Evolutionary conservation across 805 yeast genomes (phyloP).

Genomic region (Hyphopichia homilentoma): DNA sequence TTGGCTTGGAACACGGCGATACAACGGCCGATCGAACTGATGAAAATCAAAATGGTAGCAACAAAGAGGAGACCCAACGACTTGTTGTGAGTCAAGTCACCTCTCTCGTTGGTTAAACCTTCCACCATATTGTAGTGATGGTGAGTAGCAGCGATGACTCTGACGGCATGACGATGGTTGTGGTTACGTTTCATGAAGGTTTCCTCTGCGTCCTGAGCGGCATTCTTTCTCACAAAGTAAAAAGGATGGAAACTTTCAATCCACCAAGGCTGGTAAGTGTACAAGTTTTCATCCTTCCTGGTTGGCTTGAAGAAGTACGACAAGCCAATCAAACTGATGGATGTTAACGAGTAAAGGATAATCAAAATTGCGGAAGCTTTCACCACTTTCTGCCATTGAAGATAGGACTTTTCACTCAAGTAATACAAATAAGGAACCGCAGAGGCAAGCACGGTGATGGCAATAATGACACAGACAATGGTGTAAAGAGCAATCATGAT

Average conservation of each 20-base stretch:
- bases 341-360: conserved; percentile 11
- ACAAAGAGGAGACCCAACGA: conserved; percentile 42
- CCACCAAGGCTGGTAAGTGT: conserved; percentile 24
- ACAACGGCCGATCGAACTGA: conserved; percentile 47
- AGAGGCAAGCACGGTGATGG: conserved; percentile 12
- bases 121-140: conserved; percentile 23
- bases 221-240: conserved; percentile 16
- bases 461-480: conserved; percentile 12
- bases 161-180: conserved; percentile 18
- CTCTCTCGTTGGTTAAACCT: conserved; percentile 25
- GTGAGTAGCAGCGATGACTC: conserved; percentile 20
- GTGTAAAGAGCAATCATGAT: conserved; percentile 14
- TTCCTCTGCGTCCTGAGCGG: conserved; percentile 17
- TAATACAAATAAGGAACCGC: conserved; percentile 14
- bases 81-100: conserved; percentile 40
- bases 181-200: conserved; percentile 16
- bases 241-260: conserved; percentile 15
- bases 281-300: conserved; percentile 15
- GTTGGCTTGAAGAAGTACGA: conserved; percentile 18
- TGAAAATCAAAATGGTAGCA: conserved; percentile 43
- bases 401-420: conserved; percentile 7
- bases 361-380: conserved; percentile 14
- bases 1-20: conserved; percentile 35
- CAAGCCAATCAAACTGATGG: conserved; percentile 13
- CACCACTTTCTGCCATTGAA: conserved; percentile 14